Evolutionary conservation across 2,329 filamentous ascomycete genomes (phyloP).

Genomic region (Bipolaris bicolor): DNA sequence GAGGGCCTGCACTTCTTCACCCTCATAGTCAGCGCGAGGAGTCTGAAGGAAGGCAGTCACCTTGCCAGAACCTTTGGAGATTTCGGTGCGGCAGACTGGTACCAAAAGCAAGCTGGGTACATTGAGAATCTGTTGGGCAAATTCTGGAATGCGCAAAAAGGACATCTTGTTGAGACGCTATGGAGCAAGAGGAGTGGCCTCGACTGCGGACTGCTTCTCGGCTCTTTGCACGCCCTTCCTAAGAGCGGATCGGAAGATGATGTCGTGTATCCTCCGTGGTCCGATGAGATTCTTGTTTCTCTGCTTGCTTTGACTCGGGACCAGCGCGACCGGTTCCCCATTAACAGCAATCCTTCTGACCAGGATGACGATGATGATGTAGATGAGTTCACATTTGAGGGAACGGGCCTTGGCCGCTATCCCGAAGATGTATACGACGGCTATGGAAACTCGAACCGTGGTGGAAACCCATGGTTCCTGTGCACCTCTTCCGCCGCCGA

Average conservation of each 20-base stretch:
- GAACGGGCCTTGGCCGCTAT: slow-evolving; percentile 51
- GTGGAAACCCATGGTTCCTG: slow-evolving; percentile 53
- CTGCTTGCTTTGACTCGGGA: slow-evolving; percentile 45
- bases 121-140: slow-evolving; percentile 42
- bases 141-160: slow-evolving; percentile 49
- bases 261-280: slow-evolving; percentile 43
- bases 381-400: slow-evolving; percentile 27
- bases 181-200: slow-evolving; percentile 43
- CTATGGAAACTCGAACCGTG: slow-evolving; percentile 35
- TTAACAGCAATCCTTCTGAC: slow-evolving; percentile 39
- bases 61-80: slow-evolving; percentile 46
- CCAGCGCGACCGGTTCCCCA: slow-evolving; percentile 47
- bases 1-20: slow-evolving; percentile 53
- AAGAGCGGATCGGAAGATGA: slow-evolving; percentile 23
- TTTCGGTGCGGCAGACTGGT: slow-evolving; percentile 48
- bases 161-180: slow-evolving; percentile 47
- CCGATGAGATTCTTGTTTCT: slow-evolving; percentile 48
- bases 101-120: slow-evolving; percentile 45
- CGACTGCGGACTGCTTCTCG: slow-evolving; percentile 49
- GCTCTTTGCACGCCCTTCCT: slow-evolving; percentile 45
- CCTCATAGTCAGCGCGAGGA: slow-evolving; percentile 47
- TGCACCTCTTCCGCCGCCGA: slow-evolving; percentile 52
- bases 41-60: slow-evolving; percentile 44
- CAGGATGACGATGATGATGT: slow-evolving; percentile 20
- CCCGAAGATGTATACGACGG: slow-evolving; percentile 53